Conservation (phyloP, 192 early-diverging fungal species). For the Phlyctochytrium planicorne region DNA sequence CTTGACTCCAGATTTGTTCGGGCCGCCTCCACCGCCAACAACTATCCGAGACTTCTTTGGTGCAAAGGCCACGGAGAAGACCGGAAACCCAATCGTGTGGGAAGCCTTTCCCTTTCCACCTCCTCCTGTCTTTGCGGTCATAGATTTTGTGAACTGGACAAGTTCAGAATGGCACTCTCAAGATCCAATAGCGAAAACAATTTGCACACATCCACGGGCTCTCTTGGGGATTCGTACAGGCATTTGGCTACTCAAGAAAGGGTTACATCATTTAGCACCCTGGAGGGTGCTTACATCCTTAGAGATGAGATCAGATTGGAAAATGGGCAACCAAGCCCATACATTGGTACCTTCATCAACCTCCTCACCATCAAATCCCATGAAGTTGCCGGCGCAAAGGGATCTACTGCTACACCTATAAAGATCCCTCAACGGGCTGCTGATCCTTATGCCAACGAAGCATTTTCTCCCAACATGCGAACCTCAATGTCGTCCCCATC, state of each 20-base stretch:
- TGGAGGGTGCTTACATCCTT: slow-evolving; percentile 30
- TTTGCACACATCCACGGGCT: no score
- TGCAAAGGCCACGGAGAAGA: slow-evolving; percentile 43
- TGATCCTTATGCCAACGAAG: neutral
- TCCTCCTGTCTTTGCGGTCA: no score
- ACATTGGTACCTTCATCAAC: slow-evolving; percentile 10
- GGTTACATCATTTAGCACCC: slow-evolving; percentile 22
- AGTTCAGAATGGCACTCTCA: no score
- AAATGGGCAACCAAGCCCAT: slow-evolving; percentile 10
- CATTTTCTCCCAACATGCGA: neutral
- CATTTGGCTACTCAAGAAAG: no score
- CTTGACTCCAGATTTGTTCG: slow-evolving; percentile 75
- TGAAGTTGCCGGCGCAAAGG: no score
- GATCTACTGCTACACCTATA: neutral
- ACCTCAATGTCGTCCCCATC: neutral
- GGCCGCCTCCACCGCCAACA: slow-evolving; percentile 86
- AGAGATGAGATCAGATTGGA: slow-evolving; percentile 23
- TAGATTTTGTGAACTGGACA: no score
- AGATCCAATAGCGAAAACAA: no score
- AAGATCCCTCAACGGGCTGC: neutral
- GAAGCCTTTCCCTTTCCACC: neutral
- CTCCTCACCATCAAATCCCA: neutral
- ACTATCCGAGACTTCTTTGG: slow-evolving; percentile 35
- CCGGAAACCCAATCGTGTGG: slow-evolving; percentile 42
- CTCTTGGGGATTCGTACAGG: no score